These are phyloP conservation scores for Nevesoporus exiguus DNA, from an alignment of 768 basidiomycete genomes.

Conservation along the genomic window DNA sequence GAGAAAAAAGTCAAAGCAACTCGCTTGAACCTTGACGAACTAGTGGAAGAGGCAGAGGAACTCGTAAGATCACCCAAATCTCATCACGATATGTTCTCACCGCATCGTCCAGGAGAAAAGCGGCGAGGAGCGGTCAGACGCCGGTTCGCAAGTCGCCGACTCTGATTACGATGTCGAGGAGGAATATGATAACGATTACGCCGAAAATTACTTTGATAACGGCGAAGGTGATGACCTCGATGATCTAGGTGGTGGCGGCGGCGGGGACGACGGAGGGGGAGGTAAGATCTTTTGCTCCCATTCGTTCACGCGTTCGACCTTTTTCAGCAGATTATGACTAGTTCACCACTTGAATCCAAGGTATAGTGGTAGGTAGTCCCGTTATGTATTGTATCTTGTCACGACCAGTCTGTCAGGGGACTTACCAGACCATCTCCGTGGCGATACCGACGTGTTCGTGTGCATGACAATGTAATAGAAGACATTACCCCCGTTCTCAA, in stretches of 20 bases:
- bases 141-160: conserved; percentile 59
- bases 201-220: conserved; percentile 88
- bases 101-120: conserved; percentile 55
- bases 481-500: background rate
- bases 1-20: conserved; percentile 37
- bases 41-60: conserved; percentile 64
- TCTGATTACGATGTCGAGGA: conserved; percentile 87
- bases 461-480: background rate
- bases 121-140: conserved; percentile 64
- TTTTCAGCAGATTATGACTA: conserved; percentile 27
- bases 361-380: conserved; percentile 4
- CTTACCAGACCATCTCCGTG: background rate
- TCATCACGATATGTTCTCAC: background rate
- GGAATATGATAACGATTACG: conserved; percentile 90
- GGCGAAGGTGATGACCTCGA: conserved; percentile 81
- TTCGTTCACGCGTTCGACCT: background rate
- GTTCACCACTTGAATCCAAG: background rate
- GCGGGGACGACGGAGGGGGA: conserved; percentile 61
- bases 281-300: conserved; percentile 28
- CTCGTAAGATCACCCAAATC: conserved; percentile 33
- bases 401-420: background rate
- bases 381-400: background rate
- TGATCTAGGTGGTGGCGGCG: conserved; percentile 69
- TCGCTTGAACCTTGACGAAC: conserved; percentile 61
- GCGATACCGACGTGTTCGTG: background rate